Percentiles rank a stretch among this genome's conserved stretches.
Evolutionary conservation across 495 filamentous ascomycete genomes (phyloP).

Genomic region (Penicillium maclennaniae): DNA sequence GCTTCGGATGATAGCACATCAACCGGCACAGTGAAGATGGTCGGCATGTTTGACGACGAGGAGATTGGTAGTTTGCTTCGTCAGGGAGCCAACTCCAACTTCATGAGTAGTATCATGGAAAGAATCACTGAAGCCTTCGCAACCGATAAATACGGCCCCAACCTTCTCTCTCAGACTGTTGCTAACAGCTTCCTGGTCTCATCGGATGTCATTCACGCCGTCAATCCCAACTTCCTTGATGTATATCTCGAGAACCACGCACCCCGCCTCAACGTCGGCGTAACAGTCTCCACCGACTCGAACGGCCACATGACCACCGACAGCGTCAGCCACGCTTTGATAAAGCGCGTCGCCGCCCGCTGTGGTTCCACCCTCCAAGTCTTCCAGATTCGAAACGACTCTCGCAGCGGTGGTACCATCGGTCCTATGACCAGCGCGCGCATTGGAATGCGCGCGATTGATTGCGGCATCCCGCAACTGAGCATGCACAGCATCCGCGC

Average conservation of each 20-base stretch:
- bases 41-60: conserved; percentile 92
- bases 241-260: conserved; percentile 81
- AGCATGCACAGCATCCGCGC: conserved; percentile 95
- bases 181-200: conserved; percentile 92
- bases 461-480: conserved; percentile 87
- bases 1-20: conserved; percentile 53
- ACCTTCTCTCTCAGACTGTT: conserved; percentile 75
- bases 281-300: conserved; percentile 77
- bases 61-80: conserved; percentile 89
- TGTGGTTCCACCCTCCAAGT: conserved; percentile 69
- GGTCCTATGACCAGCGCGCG: conserved; percentile 81
- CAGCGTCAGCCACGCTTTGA: conserved; percentile 69
- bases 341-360: conserved; percentile 70
- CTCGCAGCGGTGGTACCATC: conserved; percentile 84
- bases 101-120: conserved; percentile 73
- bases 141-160: conserved; percentile 50
- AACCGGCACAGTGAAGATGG: conserved; percentile 68
- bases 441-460: conserved; percentile 81
- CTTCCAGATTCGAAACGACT: conserved; percentile 94
- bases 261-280: conserved; percentile 84
- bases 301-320: conserved; percentile 95
- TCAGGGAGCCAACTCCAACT: conserved; percentile 86
- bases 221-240: conserved; percentile 85
- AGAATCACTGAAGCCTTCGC: conserved; percentile 73
- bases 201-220: conserved; percentile 89